These are phyloP conservation scores for Nicotiana otophora DNA, from an alignment of 257 asterid species.

Conservation along the genomic window DNA sequence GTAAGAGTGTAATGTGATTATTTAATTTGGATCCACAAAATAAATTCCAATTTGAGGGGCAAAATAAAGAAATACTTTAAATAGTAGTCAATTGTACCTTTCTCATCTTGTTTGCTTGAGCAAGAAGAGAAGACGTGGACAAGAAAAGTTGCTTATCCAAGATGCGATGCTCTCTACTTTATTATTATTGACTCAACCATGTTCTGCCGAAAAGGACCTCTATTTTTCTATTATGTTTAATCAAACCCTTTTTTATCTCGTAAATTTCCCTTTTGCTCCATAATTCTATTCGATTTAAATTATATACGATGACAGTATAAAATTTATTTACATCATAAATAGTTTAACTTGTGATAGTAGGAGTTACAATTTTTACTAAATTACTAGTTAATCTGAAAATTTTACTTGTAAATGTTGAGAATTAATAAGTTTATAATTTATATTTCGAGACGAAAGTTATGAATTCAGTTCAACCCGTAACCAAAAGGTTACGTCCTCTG, in stretches of 20 bases:
- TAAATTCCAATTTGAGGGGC: neutral
- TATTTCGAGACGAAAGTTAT: too few species aligned
- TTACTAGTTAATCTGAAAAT: too few species aligned
- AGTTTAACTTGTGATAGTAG: too few species aligned
- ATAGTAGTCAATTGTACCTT: neutral
- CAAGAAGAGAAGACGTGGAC: constrained; percentile 17
- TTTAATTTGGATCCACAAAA: constrained; percentile 3
- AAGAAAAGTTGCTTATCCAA: neutral
- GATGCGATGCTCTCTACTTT: neutral
- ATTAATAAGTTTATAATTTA: too few species aligned
- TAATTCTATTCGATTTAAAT: neutral
- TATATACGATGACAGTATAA: too few species aligned
- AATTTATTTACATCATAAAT: too few species aligned
- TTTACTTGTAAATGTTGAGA: too few species aligned
- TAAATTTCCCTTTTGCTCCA: neutral
- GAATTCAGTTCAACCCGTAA: too few species aligned
- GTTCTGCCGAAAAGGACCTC: neutral
- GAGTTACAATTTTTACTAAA: too few species aligned
- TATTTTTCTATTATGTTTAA: neutral
- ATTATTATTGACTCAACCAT: neutral
- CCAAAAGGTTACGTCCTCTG: too few species aligned
- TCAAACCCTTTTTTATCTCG: neutral
- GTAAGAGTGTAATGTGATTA: constrained; percentile 3
- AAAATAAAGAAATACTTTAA: neutral
- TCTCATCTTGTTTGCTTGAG: constrained; percentile 1